These are phyloP conservation scores for Vitis labrusca DNA, from an alignment of 164 flowering plant species.

Conservation along the genomic window DNA sequence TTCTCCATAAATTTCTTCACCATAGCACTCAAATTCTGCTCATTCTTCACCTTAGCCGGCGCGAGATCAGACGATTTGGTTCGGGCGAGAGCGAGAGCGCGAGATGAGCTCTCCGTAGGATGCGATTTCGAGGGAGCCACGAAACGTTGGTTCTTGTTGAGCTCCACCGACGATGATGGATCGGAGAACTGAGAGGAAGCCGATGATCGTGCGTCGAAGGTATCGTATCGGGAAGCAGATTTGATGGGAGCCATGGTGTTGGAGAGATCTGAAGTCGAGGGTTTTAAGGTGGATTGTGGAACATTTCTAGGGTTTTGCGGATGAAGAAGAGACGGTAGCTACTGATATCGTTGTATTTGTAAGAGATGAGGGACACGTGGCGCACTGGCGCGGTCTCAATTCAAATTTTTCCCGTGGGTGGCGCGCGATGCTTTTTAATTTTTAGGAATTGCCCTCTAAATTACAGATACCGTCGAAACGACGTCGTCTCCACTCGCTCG, in stretches of 20 bases:
- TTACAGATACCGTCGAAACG: too few species aligned
- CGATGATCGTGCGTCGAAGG: constrained; percentile 63
- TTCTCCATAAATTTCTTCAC: constrained; percentile 83
- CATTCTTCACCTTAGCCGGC: constrained; percentile 24
- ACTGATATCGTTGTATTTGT: too few species aligned
- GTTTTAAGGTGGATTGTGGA: constrained; percentile 1
- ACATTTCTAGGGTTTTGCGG: not conserved
- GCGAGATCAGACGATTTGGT: constrained; percentile 35
- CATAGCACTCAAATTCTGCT: constrained; percentile 49
- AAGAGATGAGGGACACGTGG: constrained; percentile 9
- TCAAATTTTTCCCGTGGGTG: constrained; percentile 30
- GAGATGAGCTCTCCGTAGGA: not conserved
- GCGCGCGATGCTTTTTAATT: constrained; percentile 15
- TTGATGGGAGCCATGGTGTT: constrained; percentile 44
- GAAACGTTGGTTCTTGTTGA: constrained; percentile 17
- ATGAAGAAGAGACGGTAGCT: not conserved
- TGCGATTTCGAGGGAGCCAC: constrained; percentile 20
- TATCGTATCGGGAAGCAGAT: constrained; percentile 57
- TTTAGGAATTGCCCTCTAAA: not conserved
- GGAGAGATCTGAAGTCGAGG: not conserved
- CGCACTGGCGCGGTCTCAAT: constrained; percentile 26
- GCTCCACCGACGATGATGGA: constrained; percentile 59
- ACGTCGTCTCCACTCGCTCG: too few species aligned
- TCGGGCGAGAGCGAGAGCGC: constrained; percentile 41
- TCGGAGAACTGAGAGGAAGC: constrained; percentile 48